Percentiles rank a stretch among this genome's conserved stretches.
Conservation (phyloP, 768 basidiomycete genomes). For the Rhodotorula taiwanensis region DNA sequence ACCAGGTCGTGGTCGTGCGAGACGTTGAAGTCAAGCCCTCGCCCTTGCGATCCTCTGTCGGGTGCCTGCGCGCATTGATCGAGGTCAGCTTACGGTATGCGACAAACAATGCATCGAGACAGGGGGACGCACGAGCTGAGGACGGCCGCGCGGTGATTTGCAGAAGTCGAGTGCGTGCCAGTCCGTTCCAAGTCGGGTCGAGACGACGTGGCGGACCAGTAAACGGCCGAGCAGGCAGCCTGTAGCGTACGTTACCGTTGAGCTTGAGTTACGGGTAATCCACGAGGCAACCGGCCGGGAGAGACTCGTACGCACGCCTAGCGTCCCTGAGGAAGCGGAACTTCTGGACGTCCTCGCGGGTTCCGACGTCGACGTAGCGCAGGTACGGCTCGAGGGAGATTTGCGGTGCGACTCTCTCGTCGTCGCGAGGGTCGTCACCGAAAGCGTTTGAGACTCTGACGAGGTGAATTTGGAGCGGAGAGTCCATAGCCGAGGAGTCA, state of each 20-base stretch:
- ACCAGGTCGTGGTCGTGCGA: constrained; percentile 15
- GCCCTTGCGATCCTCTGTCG: too few relatives aligned
- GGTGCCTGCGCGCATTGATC: too few relatives aligned
- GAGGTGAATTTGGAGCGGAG: constrained; percentile 2
- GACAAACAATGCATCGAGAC: too few relatives aligned
- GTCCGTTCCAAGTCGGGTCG: not conserved
- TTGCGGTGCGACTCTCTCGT: not conserved
- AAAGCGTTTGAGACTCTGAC: not conserved
- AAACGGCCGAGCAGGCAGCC: constrained; percentile 27
- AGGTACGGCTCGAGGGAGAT: constrained; percentile 11
- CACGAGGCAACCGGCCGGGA: too few relatives aligned
- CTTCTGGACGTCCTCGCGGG: constrained; percentile 1
- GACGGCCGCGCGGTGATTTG: not conserved
- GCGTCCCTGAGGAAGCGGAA: constrained; percentile 24
- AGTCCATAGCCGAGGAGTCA: not conserved
- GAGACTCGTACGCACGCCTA: constrained; percentile 30
- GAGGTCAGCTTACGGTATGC: too few relatives aligned
- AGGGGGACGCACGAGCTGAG: constrained; percentile 9
- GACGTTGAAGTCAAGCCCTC: constrained; percentile 26
- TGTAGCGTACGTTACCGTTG: too few relatives aligned
- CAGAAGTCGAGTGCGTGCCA: not conserved
- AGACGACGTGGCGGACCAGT: not conserved
- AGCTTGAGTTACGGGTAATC: too few relatives aligned
- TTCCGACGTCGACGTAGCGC: constrained; percentile 2
- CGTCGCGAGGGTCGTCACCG: not conserved